These are phyloP conservation scores for Striga asiatica DNA, from an alignment of 257 asterid genomes.

Conservation along the genomic window DNA sequence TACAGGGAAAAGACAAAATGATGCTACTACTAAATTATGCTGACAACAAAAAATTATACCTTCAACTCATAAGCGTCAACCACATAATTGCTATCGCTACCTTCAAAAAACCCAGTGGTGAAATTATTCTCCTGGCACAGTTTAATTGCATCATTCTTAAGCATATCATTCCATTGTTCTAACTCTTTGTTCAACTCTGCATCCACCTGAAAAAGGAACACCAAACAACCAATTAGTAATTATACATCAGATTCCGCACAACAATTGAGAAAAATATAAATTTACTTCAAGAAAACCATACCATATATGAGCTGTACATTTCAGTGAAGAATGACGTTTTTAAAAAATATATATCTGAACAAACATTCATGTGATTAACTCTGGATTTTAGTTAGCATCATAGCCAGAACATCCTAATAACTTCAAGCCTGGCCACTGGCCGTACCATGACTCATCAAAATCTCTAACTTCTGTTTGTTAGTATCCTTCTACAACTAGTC, in stretches of 20 bases:
- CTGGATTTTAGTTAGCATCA: too few relatives aligned
- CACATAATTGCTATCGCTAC: slow-evolving; percentile 70
- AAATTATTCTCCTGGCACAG: slow-evolving; percentile 89
- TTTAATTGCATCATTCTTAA: slow-evolving; percentile 68
- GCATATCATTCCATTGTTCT: slow-evolving; percentile 93
- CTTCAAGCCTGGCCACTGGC: too few relatives aligned
- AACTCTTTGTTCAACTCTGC: slow-evolving; percentile 73
- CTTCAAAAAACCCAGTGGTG: slow-evolving; percentile 86
- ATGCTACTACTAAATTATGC: background rate
- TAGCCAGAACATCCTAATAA: too few relatives aligned
- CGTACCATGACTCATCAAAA: too few relatives aligned
- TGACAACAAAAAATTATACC: slow-evolving; percentile 32
- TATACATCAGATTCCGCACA: background rate
- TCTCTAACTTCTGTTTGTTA: too few relatives aligned
- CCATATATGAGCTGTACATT: background rate
- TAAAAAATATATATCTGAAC: too few relatives aligned
- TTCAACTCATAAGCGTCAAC: slow-evolving; percentile 96
- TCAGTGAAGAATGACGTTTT: too few relatives aligned
- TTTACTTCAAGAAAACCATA: background rate
- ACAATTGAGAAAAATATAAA: slow-evolving; percentile 6
- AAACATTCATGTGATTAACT: too few relatives aligned
- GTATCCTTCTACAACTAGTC: too few relatives aligned
- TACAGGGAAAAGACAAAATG: background rate
- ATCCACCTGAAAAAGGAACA: slow-evolving; percentile 59
- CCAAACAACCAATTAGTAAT: background rate